These are phyloP conservation scores for Amanita muscaria DNA, from an alignment of 768 basidiomycete genomes.

Conservation along the genomic window DNA sequence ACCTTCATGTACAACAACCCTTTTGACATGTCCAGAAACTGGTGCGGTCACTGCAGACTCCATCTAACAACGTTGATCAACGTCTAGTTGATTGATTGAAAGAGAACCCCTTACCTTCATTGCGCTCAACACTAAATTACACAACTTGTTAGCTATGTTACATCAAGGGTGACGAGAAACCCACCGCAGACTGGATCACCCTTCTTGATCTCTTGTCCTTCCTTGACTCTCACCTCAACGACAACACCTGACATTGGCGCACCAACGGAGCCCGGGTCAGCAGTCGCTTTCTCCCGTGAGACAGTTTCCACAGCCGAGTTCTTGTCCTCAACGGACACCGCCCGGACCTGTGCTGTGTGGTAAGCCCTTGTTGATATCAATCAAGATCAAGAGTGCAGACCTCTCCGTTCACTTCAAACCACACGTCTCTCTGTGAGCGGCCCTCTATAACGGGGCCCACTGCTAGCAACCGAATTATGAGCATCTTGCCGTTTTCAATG, in stretches of 20 bases:
- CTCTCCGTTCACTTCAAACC: constrained; percentile 98
- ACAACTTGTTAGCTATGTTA: constrained; percentile 14
- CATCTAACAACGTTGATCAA: constrained; percentile 52
- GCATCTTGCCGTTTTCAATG: constrained; percentile 93
- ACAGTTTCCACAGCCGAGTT: constrained; percentile 95
- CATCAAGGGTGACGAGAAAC: constrained; percentile 22
- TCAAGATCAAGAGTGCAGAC: constrained; percentile 28
- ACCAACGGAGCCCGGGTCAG: constrained; percentile 93
- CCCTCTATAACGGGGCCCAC: constrained; percentile 89
- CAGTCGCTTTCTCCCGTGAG: constrained; percentile 88
- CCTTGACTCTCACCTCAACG: constrained; percentile 95
- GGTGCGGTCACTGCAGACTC: constrained; percentile 95
- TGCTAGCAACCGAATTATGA: constrained; percentile 94
- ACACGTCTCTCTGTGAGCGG: constrained; percentile 89
- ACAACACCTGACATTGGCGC: constrained; percentile 98
- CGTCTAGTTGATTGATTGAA: background rate
- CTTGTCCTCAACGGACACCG: constrained; percentile 92
- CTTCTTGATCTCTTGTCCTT: constrained; percentile 96
- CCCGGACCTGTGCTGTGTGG: constrained; percentile 60
- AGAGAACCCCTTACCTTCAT: constrained; percentile 71
- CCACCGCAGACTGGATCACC: constrained; percentile 90
- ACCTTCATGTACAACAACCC: constrained; percentile 88
- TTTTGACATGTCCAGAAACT: constrained; percentile 92
- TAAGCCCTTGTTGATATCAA: constrained; percentile 9
- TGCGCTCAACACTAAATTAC: constrained; percentile 79